Conservation (phyloP, 2,329 filamentous ascomycete genomes). For the Davidsoniella australis region DNA sequence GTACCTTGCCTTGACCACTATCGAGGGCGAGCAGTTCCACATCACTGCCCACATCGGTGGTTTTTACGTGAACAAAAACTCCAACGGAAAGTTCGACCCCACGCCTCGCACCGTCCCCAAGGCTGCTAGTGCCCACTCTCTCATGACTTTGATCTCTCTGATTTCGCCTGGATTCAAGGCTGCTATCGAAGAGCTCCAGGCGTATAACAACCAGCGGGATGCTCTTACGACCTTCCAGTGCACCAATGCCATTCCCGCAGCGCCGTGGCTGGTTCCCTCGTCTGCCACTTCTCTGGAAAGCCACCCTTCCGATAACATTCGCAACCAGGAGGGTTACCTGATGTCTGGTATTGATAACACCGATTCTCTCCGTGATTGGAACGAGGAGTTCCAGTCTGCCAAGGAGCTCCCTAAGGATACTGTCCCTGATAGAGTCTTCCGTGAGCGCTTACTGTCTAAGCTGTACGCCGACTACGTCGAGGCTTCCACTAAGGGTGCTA, state of each 20-base stretch:
- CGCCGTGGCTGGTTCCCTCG: constrained; percentile 75
- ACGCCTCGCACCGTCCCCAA: constrained; percentile 65
- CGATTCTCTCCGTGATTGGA: constrained; percentile 93
- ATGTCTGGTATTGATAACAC: constrained; percentile 83
- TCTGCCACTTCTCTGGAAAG: constrained; percentile 44
- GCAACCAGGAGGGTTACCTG: constrained; percentile 84
- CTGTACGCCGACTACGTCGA: constrained; percentile 97
- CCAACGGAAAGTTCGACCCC: constrained; percentile 88
- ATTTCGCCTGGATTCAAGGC: constrained; percentile 70
- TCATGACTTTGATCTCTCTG: constrained; percentile 60
- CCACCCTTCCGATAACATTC: constrained; percentile 69
- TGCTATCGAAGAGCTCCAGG: constrained; percentile 62
- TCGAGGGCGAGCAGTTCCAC: constrained; percentile 87
- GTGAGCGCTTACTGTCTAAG: constrained; percentile 84
- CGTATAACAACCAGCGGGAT: constrained; percentile 71
- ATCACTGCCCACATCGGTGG: constrained; percentile 87
- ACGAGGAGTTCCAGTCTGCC: constrained; percentile 96
- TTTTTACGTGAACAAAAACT: constrained; percentile 94
- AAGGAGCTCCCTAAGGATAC: constrained; percentile 85
- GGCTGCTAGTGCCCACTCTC: constrained; percentile 63
- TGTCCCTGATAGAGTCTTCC: constrained; percentile 89
- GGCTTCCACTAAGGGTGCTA: constrained; percentile 77
- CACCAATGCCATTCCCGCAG: constrained; percentile 81
- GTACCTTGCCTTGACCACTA: constrained; percentile 76
- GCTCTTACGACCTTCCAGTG: constrained; percentile 88